Percentiles rank a stretch among this genome's conserved stretches.
Conservation (phyloP, 768 basidiomycete species). For the Dioszegia aurantiaca region DNA sequence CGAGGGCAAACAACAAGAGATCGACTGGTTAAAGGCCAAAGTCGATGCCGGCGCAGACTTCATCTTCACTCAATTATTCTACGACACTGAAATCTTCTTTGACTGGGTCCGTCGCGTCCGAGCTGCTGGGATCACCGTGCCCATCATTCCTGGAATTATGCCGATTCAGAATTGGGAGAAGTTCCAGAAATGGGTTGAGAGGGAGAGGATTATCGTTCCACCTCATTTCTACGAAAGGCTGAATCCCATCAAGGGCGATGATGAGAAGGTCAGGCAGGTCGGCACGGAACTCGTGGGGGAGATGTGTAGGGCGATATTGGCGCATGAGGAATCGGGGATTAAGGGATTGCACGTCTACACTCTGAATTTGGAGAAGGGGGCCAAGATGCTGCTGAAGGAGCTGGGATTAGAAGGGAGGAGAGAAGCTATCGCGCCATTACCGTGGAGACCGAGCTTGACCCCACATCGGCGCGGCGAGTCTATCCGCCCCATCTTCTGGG, state of each 20-base stretch:
- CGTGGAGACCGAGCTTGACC: slow-evolving; percentile 96
- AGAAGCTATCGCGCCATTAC: slow-evolving; percentile 89
- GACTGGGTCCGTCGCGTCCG: slow-evolving; percentile 80
- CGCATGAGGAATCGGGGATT: slow-evolving; percentile 69
- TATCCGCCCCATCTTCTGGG: slow-evolving; percentile 97
- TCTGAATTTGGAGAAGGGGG: slow-evolving; percentile 93
- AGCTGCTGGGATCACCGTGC: slow-evolving; percentile 79
- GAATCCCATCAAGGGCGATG: slow-evolving; percentile 83
- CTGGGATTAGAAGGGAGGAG: slow-evolving; percentile 61
- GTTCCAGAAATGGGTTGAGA: slow-evolving; percentile 65
- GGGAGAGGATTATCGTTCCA: slow-evolving; percentile 62
- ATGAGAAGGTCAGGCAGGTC: slow-evolving; percentile 85
- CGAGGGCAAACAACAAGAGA: slow-evolving; percentile 59
- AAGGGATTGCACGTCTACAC: slow-evolving; percentile 93
- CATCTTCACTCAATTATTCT: slow-evolving; percentile 99
- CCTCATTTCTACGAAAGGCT: slow-evolving; percentile 69
- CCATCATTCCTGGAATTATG: slow-evolving; percentile 89
- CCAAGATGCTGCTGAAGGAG: slow-evolving; percentile 91
- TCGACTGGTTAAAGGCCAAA: slow-evolving; percentile 83
- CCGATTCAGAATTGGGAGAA: slow-evolving; percentile 97
- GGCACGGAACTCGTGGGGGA: slow-evolving; percentile 93
- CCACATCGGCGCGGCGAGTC: slow-evolving; percentile 84
- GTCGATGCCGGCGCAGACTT: slow-evolving; percentile 83
- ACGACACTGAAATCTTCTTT: slow-evolving; percentile 86
- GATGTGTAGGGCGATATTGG: slow-evolving; percentile 84